Base-by-base conservation (phyloP, 345 rosid species). In the Populus euphratica region DNA sequence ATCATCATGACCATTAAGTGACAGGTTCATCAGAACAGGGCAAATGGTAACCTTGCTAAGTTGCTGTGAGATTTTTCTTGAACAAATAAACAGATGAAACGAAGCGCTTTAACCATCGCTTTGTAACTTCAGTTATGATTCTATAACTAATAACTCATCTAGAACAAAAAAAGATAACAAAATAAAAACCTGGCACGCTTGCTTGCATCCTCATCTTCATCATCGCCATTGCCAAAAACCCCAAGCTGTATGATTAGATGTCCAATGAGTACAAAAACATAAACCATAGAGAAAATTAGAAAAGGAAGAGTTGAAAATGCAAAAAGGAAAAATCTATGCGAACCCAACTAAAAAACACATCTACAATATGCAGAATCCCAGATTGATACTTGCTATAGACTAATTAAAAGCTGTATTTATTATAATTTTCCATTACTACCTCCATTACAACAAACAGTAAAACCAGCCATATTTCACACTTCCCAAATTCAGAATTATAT, bases 141-240 rank as follows among this genome's bases (percentile, higher is more conserved):
- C 16, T 36, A 62, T 10, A 20, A 50, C 21, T 10, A 38, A 33
- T 47, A 64, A 31, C 47, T 31, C 21, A 31, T 8, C 35, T 7
- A 6, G 23, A 0, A 39, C 21, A 39, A 68, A 2, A 23, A 70
- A 56, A 29, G 5, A 62, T 3, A 70, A 38, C 14, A 68, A 36
- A 82, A 13, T 66, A 25, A 69, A 69, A 52, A 92, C 97, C 90
- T 86, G 20, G 88, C 88, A 61, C 67, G 73, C 85, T 76, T 87
- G 68, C 68, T 83, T 73, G 35, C 86, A 11, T 63, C 75, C 10
- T 85, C 89, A 49, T 83, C 91, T 13, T 66, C 80, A 23, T 73
- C 72, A 49, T 80, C 85, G 8, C 73, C 81, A 4, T 70, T 80
- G 59, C 78, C 86, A 75, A 89, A 86, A 69, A 77, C 76, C 43